Base-by-base conservation (phyloP, 805 yeast species). In the Candida sphagnicola region DNA sequence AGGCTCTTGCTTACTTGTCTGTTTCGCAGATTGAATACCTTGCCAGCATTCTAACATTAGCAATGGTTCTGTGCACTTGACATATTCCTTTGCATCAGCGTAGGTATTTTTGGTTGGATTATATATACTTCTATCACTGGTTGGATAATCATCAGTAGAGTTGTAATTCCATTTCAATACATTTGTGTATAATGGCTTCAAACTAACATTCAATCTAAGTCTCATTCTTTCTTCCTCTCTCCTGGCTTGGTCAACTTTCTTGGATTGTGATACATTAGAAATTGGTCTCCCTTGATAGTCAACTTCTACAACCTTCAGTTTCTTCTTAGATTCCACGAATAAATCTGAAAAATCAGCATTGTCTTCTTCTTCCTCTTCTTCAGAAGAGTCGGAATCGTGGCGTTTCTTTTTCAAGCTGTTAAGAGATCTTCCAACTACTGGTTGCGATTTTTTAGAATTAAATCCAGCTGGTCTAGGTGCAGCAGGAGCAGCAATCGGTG, bases 31-130 rank as follows among this genome's bases (percentile, higher is more conserved):
- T 47, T 80, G 82, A 18, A 93, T 75, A 0, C 87, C 84, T 53
- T 90, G 95, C 97, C 98, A 95, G 46, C 95, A 85, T 62, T 93
- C 99, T 29, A 91, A 62, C 55, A 90, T 62, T 31, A 93, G 64
- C 31, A 93, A 67, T 0, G 99, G 99, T 47, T 82, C 85, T 58
- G 87, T 83, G 1, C 76, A 70, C 25, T 68, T 65, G 34, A 75
- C 75, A 53, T 95, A 93, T 2, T 84, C 88, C n/a, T 63, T 66
- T 4, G 80, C 78, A 36, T 75, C 64, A 0, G 51, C 41, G 53
- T 86, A 93, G 1, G 61, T 51, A 46, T 79, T 79, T 19, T 75
- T 74, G 4, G 86, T 82, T 0, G 65, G 57, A 1, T 53, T 50
- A 49, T 75, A 77, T 1, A 59, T 51, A 3, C 61, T 59, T 2